A percentile compares a stretch with the other conserved stretches of the same genome.
These are phyloP conservation scores for Platanthera guangdongensis DNA, from an alignment of 106 monocot genomes.

Conservation along the genomic window DNA sequence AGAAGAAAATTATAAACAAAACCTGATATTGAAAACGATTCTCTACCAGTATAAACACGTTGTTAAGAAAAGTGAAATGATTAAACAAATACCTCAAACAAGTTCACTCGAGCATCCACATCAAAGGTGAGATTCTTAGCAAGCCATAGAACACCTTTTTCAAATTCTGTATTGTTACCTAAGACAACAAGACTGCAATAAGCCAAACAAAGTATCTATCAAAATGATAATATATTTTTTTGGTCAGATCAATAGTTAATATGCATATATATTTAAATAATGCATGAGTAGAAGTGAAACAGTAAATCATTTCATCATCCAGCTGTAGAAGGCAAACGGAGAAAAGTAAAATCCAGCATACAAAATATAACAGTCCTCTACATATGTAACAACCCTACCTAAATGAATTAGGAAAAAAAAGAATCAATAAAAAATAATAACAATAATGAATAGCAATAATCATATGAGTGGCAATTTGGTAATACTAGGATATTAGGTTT, in stretches of 20 bases:
- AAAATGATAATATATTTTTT: constrained; percentile 3
- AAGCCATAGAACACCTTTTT: constrained; percentile 86
- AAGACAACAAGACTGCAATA: constrained; percentile 84
- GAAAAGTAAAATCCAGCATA: not conserved
- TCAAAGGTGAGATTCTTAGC: constrained; percentile 78
- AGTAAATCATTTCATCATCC: not conserved
- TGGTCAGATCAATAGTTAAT: not conserved
- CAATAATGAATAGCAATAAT: no score
- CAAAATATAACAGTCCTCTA: not conserved
- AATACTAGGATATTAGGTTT: no score
- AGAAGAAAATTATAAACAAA: constrained; percentile 23
- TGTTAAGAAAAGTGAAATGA: not conserved
- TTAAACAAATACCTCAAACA: constrained; percentile 62
- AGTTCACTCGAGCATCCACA: constrained; percentile 82
- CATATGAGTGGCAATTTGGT: no score
- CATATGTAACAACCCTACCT: no score
- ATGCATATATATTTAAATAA: not conserved
- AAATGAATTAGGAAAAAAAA: no score
- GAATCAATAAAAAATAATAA: no score
- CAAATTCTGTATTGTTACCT: constrained; percentile 85
- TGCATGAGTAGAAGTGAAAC: not conserved
- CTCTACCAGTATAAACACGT: not conserved
- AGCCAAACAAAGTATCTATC: constrained; percentile 31
- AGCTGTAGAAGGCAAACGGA: not conserved
- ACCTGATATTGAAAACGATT: not conserved